Evolutionary conservation across 352 stramenopile genomes (phyloP), one percentile per base, ranked within the genome.

Genomic region (Thalassiosira delicatula): DNA sequence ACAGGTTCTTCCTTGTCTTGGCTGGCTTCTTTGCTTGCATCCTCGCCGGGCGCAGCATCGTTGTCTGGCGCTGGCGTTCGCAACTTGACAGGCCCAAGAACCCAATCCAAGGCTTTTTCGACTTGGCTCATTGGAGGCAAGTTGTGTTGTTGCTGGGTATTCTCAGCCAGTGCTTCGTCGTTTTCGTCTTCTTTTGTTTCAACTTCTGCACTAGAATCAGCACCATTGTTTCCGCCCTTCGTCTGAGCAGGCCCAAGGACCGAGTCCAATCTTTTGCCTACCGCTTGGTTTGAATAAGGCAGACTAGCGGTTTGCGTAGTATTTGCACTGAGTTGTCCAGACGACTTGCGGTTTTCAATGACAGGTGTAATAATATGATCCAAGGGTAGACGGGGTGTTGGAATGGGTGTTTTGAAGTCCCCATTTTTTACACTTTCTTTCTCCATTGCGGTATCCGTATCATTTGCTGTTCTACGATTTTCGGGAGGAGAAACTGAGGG

Each of bases 301-400:
- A n/a, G 29, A 70, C 17, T 70, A 3, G 29, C 60, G 5, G 30
- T 23, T 5, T 70, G 32, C 3, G 9, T 46, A 46, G 25, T 33
- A 37, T 9, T 35, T 29, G 21, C 23, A 68, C 35, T 35, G 23
- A 14, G 12, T 29, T 70, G 3, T 70, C n/a, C 29, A 17, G 4
- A 4, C 9, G 44, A 32, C 66, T 74, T 74, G 25, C 66, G 66
- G 30, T 74, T 74, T 32, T 74, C 12, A 25, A 30, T 51, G 1
- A 74, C 23, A 14, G 66, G 66, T n/a, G 66, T 74, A 44, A 46
- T 40, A 12, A 65, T 23, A 37, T 74, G 25, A 11, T 49, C 21
- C 32, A 74, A 61, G 3, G 66, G 21, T 32, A 27, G 42, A 49
- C 4, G 62, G 11, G 62, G 62, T 23, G 59, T 21, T 4, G 32